phyloP scores from a whole-genome alignment of 1,284 basidiomycete genomes.

The Tilletiopsis washingtonensis region DNA sequence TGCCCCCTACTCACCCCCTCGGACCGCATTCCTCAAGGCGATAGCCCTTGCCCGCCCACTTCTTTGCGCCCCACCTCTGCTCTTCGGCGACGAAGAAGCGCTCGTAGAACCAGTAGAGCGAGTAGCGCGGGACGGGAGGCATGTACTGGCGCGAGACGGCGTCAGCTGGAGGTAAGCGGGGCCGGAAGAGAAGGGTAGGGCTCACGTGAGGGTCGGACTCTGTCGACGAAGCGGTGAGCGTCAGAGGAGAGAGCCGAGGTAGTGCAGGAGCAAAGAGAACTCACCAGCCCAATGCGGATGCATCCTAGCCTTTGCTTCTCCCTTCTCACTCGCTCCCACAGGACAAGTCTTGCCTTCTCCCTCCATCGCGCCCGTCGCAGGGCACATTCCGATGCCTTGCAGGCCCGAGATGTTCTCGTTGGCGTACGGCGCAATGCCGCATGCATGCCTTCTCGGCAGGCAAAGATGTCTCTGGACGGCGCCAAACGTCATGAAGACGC shows the following conservation, averaged over 20 bases:
- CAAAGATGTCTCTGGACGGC: slow-evolving; percentile 5
- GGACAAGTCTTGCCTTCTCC: slow-evolving; percentile 18
- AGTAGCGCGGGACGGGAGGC: slow-evolving; percentile 9
- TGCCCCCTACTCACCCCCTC: no score
- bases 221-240: no score
- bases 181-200: slow-evolving; percentile 13
- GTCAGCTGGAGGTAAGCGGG: slow-evolving; percentile 2
- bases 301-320: not conserved
- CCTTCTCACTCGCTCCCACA: slow-evolving; percentile 12
- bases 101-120: slow-evolving; percentile 10
- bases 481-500: slow-evolving; percentile 3
- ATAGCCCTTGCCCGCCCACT: slow-evolving; percentile 10
- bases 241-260: no score
- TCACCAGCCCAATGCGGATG: slow-evolving; percentile 6
- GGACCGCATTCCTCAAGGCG: slow-evolving; percentile 23
- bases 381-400: slow-evolving; percentile 10
- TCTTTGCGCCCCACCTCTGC: slow-evolving; percentile 5
- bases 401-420: slow-evolving; percentile 9
- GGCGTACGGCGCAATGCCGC: slow-evolving; percentile 7
- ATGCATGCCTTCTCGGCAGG: slow-evolving; percentile 10
- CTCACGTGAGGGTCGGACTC: slow-evolving; percentile 12
- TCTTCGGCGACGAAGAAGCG: slow-evolving; percentile 5
- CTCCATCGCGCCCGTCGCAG: slow-evolving; percentile 16
- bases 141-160: slow-evolving; percentile 10
- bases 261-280: no score